Evolutionary conservation across 148 eudicot genomes (phyloP).

Genomic region (Camellia sinensis): DNA sequence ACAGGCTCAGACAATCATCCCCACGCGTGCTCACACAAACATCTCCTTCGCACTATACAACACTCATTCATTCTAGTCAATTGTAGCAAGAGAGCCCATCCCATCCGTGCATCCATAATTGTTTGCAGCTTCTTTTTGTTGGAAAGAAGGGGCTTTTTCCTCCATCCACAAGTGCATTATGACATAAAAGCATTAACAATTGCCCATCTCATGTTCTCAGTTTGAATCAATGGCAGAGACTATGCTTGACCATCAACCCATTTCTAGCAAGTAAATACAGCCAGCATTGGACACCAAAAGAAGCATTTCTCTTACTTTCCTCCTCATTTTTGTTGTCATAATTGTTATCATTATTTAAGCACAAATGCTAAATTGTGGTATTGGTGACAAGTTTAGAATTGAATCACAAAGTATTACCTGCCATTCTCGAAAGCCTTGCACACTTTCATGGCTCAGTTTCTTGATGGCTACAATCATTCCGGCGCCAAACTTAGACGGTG

Average conservation of each 20-base stretch:
- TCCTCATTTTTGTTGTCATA: not conserved
- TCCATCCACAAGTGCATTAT: not conserved
- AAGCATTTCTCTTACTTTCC: not conserved
- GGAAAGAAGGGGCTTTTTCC: not conserved
- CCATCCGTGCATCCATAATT: constrained; percentile 8
- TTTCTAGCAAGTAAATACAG: not conserved
- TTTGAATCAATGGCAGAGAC: not conserved
- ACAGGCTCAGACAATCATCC: too few species aligned
- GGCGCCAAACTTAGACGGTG: constrained; percentile 23
- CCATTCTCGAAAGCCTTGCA: constrained; percentile 62
- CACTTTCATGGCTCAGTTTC: constrained; percentile 51
- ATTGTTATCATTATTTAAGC: not conserved
- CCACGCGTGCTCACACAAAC: too few species aligned
- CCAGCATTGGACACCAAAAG: not conserved
- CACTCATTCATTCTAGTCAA: too few species aligned
- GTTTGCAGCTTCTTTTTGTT: constrained; percentile 1
- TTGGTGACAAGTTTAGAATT: not conserved
- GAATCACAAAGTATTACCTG: constrained; percentile 30
- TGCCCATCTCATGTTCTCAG: not conserved
- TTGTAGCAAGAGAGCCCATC: not conserved
- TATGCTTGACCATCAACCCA: not conserved
- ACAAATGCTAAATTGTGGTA: not conserved
- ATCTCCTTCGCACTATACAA: too few species aligned
- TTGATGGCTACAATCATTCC: constrained; percentile 54
- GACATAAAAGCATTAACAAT: not conserved